Percentiles rank a stretch among this genome's conserved stretches.
These are phyloP conservation scores for Persicaria tinctoria DNA, from an alignment of 148 eudicot genomes.

Conservation along the genomic window DNA sequence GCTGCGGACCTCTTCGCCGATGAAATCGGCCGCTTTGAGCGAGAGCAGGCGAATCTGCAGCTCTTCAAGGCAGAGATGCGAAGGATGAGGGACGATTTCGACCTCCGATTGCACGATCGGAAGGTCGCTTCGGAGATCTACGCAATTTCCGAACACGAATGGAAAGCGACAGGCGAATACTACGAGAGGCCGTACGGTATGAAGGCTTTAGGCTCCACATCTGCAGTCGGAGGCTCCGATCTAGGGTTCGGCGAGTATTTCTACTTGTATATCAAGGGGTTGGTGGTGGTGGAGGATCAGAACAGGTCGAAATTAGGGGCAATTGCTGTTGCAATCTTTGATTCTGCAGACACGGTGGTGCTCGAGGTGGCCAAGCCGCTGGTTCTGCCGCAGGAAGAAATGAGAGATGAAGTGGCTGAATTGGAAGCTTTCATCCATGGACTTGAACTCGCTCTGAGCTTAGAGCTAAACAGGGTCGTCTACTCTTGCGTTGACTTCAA, in stretches of 20 bases:
- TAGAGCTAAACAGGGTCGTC: neutral
- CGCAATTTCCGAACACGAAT: slow-evolving; percentile 31
- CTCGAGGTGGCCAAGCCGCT: slow-evolving; percentile 1
- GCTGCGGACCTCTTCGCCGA: slow-evolving; percentile 16
- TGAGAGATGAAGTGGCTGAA: neutral
- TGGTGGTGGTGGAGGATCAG: neutral
- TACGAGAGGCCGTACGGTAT: slow-evolving; percentile 15
- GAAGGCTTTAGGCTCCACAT: neutral
- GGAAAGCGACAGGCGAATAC: slow-evolving; percentile 31
- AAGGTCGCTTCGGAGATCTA: slow-evolving; percentile 35
- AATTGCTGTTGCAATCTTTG: neutral
- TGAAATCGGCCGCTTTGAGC: slow-evolving; percentile 30
- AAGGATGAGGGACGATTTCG: slow-evolving; percentile 21
- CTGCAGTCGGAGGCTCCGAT: slow-evolving; percentile 3
- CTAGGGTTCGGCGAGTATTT: neutral
- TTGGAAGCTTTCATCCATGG: neutral
- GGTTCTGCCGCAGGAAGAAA: neutral
- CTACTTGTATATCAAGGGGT: slow-evolving; percentile 2
- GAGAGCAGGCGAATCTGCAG: slow-evolving; percentile 22
- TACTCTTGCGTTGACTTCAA: slow-evolving; percentile 3
- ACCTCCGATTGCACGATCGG: slow-evolving; percentile 40
- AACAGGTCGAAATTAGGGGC: neutral
- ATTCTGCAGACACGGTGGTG: neutral
- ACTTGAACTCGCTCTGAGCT: neutral
- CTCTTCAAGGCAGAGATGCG: slow-evolving; percentile 16